These are phyloP conservation scores for Magnusiomyces paraingens DNA, from an alignment of 1,139 yeast species.

Conservation along the genomic window DNA sequence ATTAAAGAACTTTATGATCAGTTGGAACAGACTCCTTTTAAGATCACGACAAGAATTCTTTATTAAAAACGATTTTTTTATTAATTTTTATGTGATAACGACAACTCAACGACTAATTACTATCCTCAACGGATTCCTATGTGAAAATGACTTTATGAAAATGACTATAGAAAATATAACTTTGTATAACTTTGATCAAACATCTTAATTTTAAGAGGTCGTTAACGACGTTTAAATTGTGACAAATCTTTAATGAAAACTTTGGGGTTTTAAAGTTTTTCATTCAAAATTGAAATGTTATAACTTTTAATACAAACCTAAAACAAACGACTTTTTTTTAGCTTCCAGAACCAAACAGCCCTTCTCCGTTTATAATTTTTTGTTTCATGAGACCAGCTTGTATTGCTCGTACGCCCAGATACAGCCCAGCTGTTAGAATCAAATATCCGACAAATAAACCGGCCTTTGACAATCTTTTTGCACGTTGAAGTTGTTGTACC, in stretches of 20 bases:
- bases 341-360: no score
- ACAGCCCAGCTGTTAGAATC: background rate
- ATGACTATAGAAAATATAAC: no score
- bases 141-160: no score
- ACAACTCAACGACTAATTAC: background rate
- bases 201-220: no score
- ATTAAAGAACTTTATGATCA: constrained; percentile 80
- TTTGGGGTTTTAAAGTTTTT: no score
- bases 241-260: no score
- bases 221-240: no score
- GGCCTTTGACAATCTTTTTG: background rate
- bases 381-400: background rate
- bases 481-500: background rate
- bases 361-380: background rate
- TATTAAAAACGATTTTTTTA: constrained; percentile 42
- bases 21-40: constrained; percentile 84
- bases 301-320: no score
- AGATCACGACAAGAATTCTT: constrained; percentile 83
- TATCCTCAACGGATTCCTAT: constrained; percentile 1
- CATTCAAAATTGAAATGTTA: no score
- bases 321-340: no score
- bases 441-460: background rate
- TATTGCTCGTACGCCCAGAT: background rate
- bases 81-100: background rate
- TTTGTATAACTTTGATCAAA: no score